These are phyloP conservation scores for Linum trigynum DNA, from an alignment of 345 rosid species.

Conservation along the genomic window DNA sequence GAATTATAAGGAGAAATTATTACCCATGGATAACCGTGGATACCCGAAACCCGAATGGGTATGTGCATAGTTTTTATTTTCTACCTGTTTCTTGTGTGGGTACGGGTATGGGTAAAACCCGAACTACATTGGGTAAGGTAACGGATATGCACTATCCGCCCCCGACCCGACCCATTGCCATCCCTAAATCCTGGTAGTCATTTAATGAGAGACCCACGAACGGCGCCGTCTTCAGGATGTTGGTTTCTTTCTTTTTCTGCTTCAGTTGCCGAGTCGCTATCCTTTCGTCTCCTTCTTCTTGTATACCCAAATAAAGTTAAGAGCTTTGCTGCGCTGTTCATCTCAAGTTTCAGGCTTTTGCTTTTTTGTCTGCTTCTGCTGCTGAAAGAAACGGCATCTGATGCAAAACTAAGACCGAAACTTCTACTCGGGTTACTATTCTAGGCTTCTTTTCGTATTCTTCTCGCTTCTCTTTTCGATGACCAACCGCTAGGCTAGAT, in stretches of 20 bases:
- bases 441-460: background rate
- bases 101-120: too few species aligned
- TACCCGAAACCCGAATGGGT: too few species aligned
- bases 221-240: background rate
- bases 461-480: background rate
- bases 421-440: background rate
- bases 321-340: background rate
- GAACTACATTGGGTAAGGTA: too few species aligned
- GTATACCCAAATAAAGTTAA: background rate
- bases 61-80: too few species aligned
- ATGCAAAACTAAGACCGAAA: background rate
- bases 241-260: background rate
- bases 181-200: too few species aligned
- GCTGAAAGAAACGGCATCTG: background rate
- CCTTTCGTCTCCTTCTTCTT: background rate
- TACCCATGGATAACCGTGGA: too few species aligned
- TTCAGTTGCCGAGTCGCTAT: background rate
- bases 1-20: too few species aligned
- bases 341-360: background rate
- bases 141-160: too few species aligned
- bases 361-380: background rate
- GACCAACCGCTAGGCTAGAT: background rate
- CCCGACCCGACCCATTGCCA: too few species aligned
- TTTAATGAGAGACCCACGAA: background rate
- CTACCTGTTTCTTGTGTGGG: too few species aligned